Evolutionary conservation across 495 filamentous ascomycete species (phyloP).

Genomic region (Neurospora intermedia): DNA sequence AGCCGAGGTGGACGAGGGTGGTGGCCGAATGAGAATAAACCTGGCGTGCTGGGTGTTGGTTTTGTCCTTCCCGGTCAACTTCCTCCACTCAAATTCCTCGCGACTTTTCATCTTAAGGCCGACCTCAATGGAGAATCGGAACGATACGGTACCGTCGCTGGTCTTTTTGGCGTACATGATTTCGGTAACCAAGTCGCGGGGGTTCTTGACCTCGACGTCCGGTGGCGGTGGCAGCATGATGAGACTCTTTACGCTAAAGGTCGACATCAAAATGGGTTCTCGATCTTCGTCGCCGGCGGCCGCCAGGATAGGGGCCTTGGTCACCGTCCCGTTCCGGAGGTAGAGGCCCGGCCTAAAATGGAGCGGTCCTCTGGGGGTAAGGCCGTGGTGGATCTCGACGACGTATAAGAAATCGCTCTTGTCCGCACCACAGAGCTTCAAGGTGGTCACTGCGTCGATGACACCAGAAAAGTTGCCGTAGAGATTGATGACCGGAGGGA

Average conservation of each 20-base stretch:
- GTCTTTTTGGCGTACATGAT: not conserved
- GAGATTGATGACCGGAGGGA: conserved; percentile 7
- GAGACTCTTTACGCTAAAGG: not conserved
- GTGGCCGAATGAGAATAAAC: not conserved
- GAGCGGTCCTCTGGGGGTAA: conserved; percentile 2
- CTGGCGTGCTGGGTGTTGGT: not conserved
- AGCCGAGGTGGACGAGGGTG: not conserved
- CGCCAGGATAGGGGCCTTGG: conserved; percentile 1
- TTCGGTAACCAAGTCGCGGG: conserved; percentile 3
- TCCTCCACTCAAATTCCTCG: conserved; percentile 10
- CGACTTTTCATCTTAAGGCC: not conserved
- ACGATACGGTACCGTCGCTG: not conserved
- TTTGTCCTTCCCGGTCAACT: not conserved
- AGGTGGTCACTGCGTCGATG: not conserved
- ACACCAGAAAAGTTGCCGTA: conserved; percentile 4
- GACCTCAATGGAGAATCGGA: conserved; percentile 6
- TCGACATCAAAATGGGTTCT: not conserved
- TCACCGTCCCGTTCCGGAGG: conserved; percentile 7
- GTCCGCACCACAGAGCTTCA: conserved; percentile 4
- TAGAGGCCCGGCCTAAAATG: conserved; percentile 3
- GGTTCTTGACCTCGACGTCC: not conserved
- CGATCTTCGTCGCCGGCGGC: conserved; percentile 4
- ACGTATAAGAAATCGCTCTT: not conserved
- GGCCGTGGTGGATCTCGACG: conserved; percentile 4
- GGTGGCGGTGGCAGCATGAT: conserved; percentile 3